Base-by-base conservation (phyloP, 2,329 filamentous ascomycete species). In the Trichophyton benhamiae region DNA sequence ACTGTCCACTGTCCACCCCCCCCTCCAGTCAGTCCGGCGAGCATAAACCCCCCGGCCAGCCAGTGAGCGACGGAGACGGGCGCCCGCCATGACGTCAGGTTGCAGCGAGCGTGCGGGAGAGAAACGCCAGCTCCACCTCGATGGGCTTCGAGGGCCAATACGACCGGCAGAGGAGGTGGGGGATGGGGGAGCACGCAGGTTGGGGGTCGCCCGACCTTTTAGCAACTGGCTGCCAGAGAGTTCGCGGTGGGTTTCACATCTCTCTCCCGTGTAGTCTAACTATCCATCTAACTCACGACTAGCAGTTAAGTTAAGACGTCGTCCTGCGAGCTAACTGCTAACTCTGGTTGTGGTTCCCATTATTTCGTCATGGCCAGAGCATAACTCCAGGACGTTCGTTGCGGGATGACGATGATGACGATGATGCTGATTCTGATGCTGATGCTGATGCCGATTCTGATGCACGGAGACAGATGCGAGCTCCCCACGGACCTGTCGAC, bases 61-160 rank as follows among this genome's bases (percentile, higher is more conserved):
- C 9, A 38, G 3, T 38, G 33, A 38, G 33, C 8, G 33, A 13
- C 33, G 33, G 33, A 38, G 33, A 38, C 3, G 33, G 1, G 41
- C 11, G n/a, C 6, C 30, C 5, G 27, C 7, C 52, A 55, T 55
- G 52, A 55, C 52, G 52, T 55, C 52, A 55, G 22, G 52, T 7
- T 15, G 52, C 52, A 55, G 5, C 27, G 15, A 55, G 52, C 52
- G 52, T 27, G 52, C 52, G 52, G 52, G 52, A 55, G 52, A 55
- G 52, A 55, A 36, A 55, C 52, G 30, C 52, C 52, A 27, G 25
- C 52, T 36, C 52, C 52, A 55, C 30, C 46, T 27, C 8, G 22
- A 22, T 5, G 46, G 20, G 20, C 5, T 52, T 27, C 46, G 13
- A 52, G 20, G 20, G 20, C 17, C 17, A 38, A 38, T 38, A 13